Evolutionary conservation across 345 rosid genomes (phyloP), one percentile per base, ranked within the genome.

Genomic region (Salix brachista): DNA sequence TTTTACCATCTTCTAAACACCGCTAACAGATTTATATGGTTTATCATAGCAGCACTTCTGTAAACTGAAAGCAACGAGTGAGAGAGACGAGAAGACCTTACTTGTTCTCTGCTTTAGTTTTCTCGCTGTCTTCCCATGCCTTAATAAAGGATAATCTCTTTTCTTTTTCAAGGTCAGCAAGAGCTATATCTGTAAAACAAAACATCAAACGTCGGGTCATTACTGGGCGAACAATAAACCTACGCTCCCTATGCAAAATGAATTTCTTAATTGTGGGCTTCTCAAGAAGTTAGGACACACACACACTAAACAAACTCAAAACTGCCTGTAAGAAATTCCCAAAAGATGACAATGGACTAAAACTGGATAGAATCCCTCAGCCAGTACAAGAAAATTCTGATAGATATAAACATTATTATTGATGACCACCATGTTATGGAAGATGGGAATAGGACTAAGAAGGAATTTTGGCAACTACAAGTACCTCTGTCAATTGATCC

Each of bases 71-170:
- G 18, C 65, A 48, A 41, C 25, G 62, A 65, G 67, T 12, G 41
- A 64, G 50, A 14, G 34, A 62, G 23, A 44, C 30, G 13, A 48
- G 32, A 67, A 32, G 46, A 39, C 14, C 85, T 86, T 79, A 95
- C 99, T 94, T 94, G 85, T 96, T 89, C 75, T 90, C 91, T 44
- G 90, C 97, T 85, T 91, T 91, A 66, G 87, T 36, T 78, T 92
- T 93, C 84, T 96, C 94, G 8, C 87, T 91, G 1, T 91, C 98
- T 85, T 93, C 99, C 99, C 97, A 93, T 69, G 99, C 98, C 87
- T 76, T 90, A 77, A 93, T 72, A 65, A 90, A 90, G 54, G 94
- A 88, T 32, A 73, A 32, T 67, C 58, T 83, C 85, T 90, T 96
- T 71, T 83, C 98, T 64, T 88, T 93, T n/a, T 93, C 94, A 71